Conservation (phyloP, 768 basidiomycete species). For the Mycena crocata region DNA sequence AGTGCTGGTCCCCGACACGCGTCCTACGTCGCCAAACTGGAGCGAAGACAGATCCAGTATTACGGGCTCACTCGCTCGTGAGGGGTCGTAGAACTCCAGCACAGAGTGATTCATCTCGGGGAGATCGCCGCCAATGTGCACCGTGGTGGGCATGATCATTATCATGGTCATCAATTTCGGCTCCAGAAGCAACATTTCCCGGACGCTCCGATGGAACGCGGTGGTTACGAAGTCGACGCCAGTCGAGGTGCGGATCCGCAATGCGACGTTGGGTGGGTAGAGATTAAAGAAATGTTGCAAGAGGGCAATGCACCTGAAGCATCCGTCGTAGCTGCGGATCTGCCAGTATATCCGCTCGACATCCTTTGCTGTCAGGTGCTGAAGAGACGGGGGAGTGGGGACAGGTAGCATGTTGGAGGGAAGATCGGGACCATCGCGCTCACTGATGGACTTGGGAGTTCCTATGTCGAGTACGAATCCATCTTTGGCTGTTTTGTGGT, state of each 20-base stretch:
- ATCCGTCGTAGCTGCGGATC: constrained; percentile 35
- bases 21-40: constrained; percentile 37
- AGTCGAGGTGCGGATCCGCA: constrained; percentile 27
- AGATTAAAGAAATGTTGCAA: constrained; percentile 36
- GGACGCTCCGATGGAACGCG: neutral
- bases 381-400: constrained; percentile 9
- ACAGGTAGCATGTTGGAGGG: neutral
- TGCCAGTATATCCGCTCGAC: constrained; percentile 38
- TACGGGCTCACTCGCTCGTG: neutral
- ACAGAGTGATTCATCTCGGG: neutral
- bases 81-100: neutral
- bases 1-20: constrained; percentile 26
- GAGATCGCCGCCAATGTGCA: neutral
- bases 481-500: neutral
- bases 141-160: neutral
- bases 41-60: constrained; percentile 35
- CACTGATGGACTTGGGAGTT: too few relatives aligned
- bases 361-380: constrained; percentile 10
- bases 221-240: constrained; percentile 20
- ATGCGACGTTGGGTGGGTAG: constrained; percentile 5
- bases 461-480: neutral
- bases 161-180: neutral
- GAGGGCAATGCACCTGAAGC: constrained; percentile 31
- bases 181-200: neutral
- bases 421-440: neutral